phyloP scores from a whole-genome alignment of 257 asterid genomes.

The Linderniella brevidens region DNA sequence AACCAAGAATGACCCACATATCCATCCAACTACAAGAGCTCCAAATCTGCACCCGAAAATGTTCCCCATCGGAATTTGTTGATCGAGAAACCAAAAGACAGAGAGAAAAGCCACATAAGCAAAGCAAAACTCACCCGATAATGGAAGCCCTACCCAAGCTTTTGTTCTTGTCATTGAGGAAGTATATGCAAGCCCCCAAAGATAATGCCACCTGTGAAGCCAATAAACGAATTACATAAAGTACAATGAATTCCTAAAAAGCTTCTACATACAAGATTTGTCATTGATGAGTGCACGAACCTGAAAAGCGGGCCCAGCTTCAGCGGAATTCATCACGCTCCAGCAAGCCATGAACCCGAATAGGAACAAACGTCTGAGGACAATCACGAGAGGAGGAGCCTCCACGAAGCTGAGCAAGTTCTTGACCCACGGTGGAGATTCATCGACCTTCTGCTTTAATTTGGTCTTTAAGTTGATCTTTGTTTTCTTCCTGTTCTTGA shows the following conservation, averaged over 20 bases:
- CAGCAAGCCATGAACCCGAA: conserved; percentile 91
- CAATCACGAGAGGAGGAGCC: conserved; percentile 67
- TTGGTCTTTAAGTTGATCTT: conserved; percentile 82
- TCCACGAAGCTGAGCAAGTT: conserved; percentile 73
- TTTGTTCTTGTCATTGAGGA: conserved; percentile 89
- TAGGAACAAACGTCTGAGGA: conserved; percentile 77
- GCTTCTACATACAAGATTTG: too few species aligned
- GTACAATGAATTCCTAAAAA: too few species aligned
- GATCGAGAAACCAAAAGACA: neutral
- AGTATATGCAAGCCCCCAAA: conserved; percentile 85
- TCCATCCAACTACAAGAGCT: conserved; percentile 78
- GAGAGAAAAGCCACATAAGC: neutral
- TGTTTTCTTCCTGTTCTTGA: conserved; percentile 59
- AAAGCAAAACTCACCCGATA: conserved; percentile 50
- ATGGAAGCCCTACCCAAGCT: conserved; percentile 65
- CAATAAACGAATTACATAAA: neutral
- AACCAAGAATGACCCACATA: conserved; percentile 58
- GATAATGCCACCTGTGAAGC: conserved; percentile 71
- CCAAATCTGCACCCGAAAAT: conserved; percentile 43
- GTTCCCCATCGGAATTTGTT: neutral
- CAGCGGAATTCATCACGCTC: conserved; percentile 94
- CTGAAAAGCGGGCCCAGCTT: conserved; percentile 99
- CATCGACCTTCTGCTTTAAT: conserved; percentile 87
- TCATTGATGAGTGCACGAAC: conserved; percentile 17
- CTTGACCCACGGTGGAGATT: conserved; percentile 95